Conservation (phyloP, 2,329 filamentous ascomycete species). For the Scytalidium sp. region DNA sequence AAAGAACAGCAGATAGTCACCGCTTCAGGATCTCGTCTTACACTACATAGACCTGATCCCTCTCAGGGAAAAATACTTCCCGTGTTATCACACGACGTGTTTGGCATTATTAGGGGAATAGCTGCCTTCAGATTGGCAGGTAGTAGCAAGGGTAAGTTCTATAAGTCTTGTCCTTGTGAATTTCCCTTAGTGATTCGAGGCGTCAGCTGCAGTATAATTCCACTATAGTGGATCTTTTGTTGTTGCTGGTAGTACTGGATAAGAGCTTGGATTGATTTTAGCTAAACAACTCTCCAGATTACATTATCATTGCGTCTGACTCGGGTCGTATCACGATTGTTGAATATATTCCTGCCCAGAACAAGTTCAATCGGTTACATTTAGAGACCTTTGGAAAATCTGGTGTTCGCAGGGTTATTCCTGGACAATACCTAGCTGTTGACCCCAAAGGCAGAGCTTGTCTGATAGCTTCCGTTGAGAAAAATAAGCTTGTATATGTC, state of each 20-base stretch:
- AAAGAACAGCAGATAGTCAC: conserved; percentile 98
- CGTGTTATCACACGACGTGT: conserved; percentile 87
- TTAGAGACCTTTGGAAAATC: conserved; percentile 99
- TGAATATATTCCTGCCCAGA: conserved; percentile 84
- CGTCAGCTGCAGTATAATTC: conserved; percentile 49
- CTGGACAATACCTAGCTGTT: conserved; percentile 91
- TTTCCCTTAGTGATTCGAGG: conserved; percentile 72
- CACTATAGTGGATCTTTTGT: conserved; percentile 10
- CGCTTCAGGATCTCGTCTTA: conserved; percentile 85
- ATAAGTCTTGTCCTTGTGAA: conserved; percentile 36
- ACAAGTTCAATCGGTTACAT: conserved; percentile 84
- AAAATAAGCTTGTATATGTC: conserved; percentile 99
- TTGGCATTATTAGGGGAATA: conserved; percentile 89
- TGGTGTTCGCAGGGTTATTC: conserved; percentile 86
- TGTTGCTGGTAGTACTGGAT: conserved; percentile 11
- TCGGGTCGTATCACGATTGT: conserved; percentile 93
- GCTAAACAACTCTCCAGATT: conserved; percentile 60
- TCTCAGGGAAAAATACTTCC: conserved; percentile 82
- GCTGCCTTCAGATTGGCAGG: conserved; percentile 89
- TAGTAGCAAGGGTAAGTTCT: conserved; percentile 86
- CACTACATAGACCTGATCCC: conserved; percentile 82
- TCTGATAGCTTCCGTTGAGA: conserved; percentile 90
- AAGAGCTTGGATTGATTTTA: conserved; percentile 8
- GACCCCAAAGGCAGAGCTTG: conserved; percentile 96
- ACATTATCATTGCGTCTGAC: conserved; percentile 92